Evolutionary conservation across 2,329 filamentous ascomycete species (phyloP).

Genomic region (Trichoderma pleuroti): DNA sequence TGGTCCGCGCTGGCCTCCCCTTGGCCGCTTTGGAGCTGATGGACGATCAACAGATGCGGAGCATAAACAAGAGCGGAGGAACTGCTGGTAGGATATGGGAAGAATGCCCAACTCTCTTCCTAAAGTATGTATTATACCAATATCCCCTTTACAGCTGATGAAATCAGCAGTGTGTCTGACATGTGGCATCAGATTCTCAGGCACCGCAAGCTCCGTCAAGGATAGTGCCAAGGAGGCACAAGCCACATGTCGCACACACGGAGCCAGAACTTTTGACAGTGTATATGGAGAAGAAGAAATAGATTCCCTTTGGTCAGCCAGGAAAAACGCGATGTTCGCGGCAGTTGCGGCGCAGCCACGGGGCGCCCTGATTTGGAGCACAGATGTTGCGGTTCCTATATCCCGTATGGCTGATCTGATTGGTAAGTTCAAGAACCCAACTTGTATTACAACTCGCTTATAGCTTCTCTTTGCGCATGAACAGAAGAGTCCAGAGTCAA

Average conservation of each 20-base stretch:
- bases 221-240: conserved; percentile 56
- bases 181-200: conserved; percentile 48
- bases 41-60: conserved; percentile 63
- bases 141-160: not conserved
- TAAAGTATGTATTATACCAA: conserved; percentile 47
- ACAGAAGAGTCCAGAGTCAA: conserved; percentile 62
- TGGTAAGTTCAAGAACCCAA: conserved; percentile 22
- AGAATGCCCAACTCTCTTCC: conserved; percentile 68
- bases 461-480: not conserved
- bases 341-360: conserved; percentile 62
- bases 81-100: conserved; percentile 59
- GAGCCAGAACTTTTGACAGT: conserved; percentile 64
- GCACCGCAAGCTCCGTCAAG: conserved; percentile 59
- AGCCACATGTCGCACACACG: conserved; percentile 46
- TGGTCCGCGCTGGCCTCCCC: conserved; percentile 62
- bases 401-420: conserved; percentile 69
- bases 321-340: conserved; percentile 72
- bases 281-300: conserved; percentile 62
- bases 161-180: not conserved
- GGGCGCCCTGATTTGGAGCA: conserved; percentile 68
- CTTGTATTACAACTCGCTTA: not conserved
- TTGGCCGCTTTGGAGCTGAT: conserved; percentile 65
- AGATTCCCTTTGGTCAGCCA: conserved; percentile 68
- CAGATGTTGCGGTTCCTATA: conserved; percentile 76
- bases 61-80: conserved; percentile 62